Evolutionary conservation across 2,329 filamentous ascomycete genomes (phyloP).

Genomic region (Zasmidium citrigriseum): DNA sequence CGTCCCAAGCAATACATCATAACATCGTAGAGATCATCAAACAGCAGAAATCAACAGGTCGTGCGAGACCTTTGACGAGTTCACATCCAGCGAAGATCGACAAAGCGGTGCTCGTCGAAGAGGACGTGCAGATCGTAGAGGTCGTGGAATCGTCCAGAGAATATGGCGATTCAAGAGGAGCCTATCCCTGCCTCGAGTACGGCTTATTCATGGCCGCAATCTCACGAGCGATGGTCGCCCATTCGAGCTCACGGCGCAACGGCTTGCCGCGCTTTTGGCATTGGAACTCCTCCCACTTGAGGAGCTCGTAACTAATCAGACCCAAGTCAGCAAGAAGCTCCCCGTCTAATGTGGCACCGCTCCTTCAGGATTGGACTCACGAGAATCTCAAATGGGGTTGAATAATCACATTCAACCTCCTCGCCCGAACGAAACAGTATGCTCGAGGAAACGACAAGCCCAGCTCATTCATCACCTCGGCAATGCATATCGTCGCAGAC

Average conservation of each 20-base stretch:
- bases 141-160: neutral
- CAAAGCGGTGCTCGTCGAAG: neutral
- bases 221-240: conserved; percentile 83
- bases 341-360: neutral
- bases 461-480: conserved; percentile 89
- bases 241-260: conserved; percentile 80
- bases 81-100: neutral
- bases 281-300: conserved; percentile 91
- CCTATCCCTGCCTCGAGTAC: conserved; percentile 66
- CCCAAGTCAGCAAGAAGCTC: conserved; percentile 2
- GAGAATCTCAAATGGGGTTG: conserved; percentile 94
- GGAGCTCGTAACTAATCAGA: conserved; percentile 67
- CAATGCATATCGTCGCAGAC: conserved; percentile 96
- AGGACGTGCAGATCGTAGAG: neutral
- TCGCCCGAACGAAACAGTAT: conserved; percentile 93
- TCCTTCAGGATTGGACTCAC: conserved; percentile 42
- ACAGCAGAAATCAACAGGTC: conserved; percentile 1
- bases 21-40: conserved; percentile 12
- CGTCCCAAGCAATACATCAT: conserved; percentile 7
- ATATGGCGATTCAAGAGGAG: neutral
- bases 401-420: conserved; percentile 94
- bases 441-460: conserved; percentile 84
- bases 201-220: conserved; percentile 96
- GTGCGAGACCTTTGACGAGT: neutral
- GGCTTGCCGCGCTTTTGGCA: conserved; percentile 56